phyloP scores from a whole-genome alignment of 2,329 filamentous ascomycete species.

The Penicillium fuscoglaucum region DNA sequence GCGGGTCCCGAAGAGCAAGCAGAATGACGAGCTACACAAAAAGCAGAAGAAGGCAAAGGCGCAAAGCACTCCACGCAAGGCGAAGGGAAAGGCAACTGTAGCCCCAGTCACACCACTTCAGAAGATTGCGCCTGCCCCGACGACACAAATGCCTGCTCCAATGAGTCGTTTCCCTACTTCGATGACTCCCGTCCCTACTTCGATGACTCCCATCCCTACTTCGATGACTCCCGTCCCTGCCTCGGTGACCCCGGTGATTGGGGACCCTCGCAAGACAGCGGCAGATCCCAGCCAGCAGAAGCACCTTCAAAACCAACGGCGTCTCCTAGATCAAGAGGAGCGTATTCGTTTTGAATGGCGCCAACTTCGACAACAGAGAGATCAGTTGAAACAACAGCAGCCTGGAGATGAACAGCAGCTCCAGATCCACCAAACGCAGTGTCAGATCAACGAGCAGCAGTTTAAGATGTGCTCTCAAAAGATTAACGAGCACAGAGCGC shows the following conservation, averaged over 20 bases:
- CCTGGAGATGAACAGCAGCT: neutral
- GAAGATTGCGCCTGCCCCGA: neutral
- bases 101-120: neutral
- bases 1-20: neutral
- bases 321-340: neutral
- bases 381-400: neutral
- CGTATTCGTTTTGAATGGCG: neutral
- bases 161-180: neutral
- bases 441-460: neutral
- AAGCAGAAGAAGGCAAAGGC: neutral
- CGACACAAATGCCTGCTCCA: neutral
- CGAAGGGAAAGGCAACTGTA: neutral
- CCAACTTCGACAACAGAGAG: neutral
- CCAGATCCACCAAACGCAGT: neutral
- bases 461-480: neutral
- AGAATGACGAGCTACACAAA: neutral
- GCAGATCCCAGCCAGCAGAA: neutral
- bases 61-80: neutral
- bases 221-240: neutral
- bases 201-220: neutral
- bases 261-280: neutral
- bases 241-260: neutral
- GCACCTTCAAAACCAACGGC: neutral
- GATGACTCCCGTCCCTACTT: neutral
- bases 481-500: neutral